Conservation (phyloP, 1,284 basidiomycete genomes). For the Fomitopsis betulina region DNA sequence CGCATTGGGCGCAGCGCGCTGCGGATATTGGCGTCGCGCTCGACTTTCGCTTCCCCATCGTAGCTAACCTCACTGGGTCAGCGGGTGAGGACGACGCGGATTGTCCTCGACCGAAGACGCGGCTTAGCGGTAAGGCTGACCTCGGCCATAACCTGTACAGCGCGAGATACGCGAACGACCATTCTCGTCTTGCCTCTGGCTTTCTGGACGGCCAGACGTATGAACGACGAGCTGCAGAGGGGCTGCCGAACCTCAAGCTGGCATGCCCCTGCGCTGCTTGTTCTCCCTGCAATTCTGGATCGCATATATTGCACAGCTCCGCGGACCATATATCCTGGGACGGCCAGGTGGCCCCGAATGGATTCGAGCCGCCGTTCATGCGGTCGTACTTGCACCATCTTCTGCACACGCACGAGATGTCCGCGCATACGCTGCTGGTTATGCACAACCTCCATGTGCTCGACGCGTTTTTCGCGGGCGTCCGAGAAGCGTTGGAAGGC, state of each 20-base stretch:
- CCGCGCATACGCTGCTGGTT: constrained; percentile 65
- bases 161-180: constrained; percentile 52
- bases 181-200: constrained; percentile 43
- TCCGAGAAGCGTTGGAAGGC: constrained; percentile 40
- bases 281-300: constrained; percentile 41
- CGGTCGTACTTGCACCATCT: constrained; percentile 82
- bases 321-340: constrained; percentile 31
- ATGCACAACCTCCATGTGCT: constrained; percentile 72
- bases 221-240: constrained; percentile 4
- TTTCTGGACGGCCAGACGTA: constrained; percentile 28
- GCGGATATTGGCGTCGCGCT: constrained; percentile 68
- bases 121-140: constrained; percentile 29
- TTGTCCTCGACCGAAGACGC: constrained; percentile 8
- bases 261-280: constrained; percentile 62
- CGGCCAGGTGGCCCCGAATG: constrained; percentile 12
- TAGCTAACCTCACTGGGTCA: constrained; percentile 3
- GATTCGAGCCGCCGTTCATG: constrained; percentile 39
- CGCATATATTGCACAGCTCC: constrained; percentile 43
- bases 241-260: neutral
- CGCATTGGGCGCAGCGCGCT: constrained; percentile 60
- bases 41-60: constrained; percentile 69
- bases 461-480: constrained; percentile 55
- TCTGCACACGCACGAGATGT: constrained; percentile 84
- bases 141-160: constrained; percentile 74
- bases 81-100: neutral